These are phyloP conservation scores for Niveomyces coronatus DNA, from an alignment of 2,329 filamentous ascomycete genomes.

Conservation along the genomic window DNA sequence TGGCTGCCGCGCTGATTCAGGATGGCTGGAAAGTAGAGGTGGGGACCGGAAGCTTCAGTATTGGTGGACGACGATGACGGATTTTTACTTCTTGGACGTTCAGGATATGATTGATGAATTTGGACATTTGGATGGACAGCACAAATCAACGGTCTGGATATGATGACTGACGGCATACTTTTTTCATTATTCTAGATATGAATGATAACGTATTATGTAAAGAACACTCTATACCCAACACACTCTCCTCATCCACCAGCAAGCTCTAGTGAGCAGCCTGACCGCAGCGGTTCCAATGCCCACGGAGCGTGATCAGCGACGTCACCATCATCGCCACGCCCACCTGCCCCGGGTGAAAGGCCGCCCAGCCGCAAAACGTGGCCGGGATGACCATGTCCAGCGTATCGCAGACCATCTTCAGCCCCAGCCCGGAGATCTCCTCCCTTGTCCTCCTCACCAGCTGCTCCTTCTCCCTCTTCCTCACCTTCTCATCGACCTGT, in stretches of 20 bases:
- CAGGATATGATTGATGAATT: no score
- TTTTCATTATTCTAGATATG: no score
- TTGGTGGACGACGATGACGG: conserved; percentile 33
- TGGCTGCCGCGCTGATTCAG: conserved; percentile 61
- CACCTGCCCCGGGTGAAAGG: conserved; percentile 38
- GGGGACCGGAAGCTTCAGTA: conserved; percentile 57
- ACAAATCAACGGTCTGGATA: not conserved
- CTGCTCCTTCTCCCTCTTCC: conserved; percentile 24
- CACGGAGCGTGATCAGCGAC: conserved; percentile 48
- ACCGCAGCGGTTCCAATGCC: conserved; percentile 48
- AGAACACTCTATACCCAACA: not conserved
- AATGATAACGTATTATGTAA: not conserved
- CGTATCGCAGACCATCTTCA: conserved; percentile 43
- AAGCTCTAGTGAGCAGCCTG: not conserved
- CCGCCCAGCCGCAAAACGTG: conserved; percentile 49
- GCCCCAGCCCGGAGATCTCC: conserved; percentile 27
- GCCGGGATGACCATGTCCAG: conserved; percentile 56
- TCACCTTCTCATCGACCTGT: conserved; percentile 18
- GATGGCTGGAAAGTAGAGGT: conserved; percentile 79
- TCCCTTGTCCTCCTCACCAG: conserved; percentile 20
- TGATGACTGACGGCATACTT: no score
- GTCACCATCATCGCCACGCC: conserved; percentile 50
- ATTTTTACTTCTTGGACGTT: no score
- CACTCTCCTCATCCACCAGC: not conserved
- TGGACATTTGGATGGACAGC: no score